Evolutionary conservation across 2,329 filamentous ascomycete species (phyloP), one percentile per base, ranked within the genome.

Genomic region (Colletotrichum shisoi): DNA sequence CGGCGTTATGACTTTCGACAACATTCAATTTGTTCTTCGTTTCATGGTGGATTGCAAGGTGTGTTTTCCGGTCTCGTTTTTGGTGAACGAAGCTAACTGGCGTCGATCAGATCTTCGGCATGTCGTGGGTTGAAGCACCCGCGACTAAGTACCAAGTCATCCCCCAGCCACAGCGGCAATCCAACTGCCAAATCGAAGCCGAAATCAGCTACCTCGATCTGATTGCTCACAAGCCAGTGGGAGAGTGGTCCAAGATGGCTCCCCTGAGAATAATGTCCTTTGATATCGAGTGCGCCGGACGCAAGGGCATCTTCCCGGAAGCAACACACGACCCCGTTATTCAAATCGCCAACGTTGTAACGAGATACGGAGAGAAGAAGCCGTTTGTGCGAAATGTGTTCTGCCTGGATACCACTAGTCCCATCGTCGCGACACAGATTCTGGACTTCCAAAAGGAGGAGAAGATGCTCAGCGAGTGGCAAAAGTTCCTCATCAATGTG

Each of bases 41-140:
- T 98, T 99, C 79, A 99, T 99, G 95, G 94, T 99, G 57, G 95
- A 99, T 78, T 96, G 91, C 71, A 91, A 94, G 77, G 89, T 92
- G 81, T 72, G 80, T 59, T 3, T n/a, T 19, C 8, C 13, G 3
- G 9, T 39, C 12, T 40, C 12, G n/a, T 17, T 9, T 39, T 37
- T 9, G 34, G 7, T 6, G 13, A 21, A 19, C 51, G 42, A 48
- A 52, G 39, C 71, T 70, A 31, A 67, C 42, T 44, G 8, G 11
- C 24, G 3, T 15, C 21, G 17, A 8, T 37, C 34, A 92, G 86
- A 90, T 99, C 51, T 86, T 91, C 63, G 95, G 95, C 70, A 99
- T 99, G 95, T 94, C 93, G 1, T 99, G 95, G 95, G 93, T 98
- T 0, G 93, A 97, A 77, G 92, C 90, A 19, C 90, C 92, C 24